Base-by-base conservation (phyloP, 768 basidiomycete species). In the Tephrocybe sp. region DNA sequence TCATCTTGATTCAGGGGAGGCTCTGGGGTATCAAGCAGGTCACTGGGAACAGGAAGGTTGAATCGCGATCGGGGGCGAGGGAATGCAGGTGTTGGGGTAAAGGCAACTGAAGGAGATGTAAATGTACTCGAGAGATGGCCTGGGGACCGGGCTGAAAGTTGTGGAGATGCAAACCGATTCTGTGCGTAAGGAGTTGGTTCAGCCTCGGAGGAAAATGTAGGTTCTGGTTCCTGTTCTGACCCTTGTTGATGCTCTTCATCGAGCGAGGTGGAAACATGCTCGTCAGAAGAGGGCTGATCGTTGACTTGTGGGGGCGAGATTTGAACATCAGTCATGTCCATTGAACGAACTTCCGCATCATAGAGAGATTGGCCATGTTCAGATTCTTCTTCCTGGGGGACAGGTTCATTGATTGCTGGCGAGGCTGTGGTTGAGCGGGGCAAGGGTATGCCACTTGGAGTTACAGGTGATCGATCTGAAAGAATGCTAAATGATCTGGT, bases 131-230 rank as follows among this genome's bases (percentile, higher is more conserved):
- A 71, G 20, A 71, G 65, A 5, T 63, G 65, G 14, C 46, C 67
- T 57, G 20, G 71, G 68, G 42, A 76, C 69, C 57, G 67, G 63
- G 62, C 61, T 61, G 56, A 57, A 64, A 42, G 52, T 65, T 56
- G 52, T 60, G 60, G 44, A 53, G 64, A 54, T 62, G 56, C 47
- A 49, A 60, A 57, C 31, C 53, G 63, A 53, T 64, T 58, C 45
- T 55, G 63, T 22, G 60, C 59, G 57, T 71, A 69, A n/a, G 67
- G 70, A 34, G 71, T 70, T 43, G 64, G 62, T 3, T 71, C 79
- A 12, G 78, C 83, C 31, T 86, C 84, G 9, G 87, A 87, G 0
- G 87, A 87, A 60, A 89, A 89, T 0, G 87, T 89, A 4, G 85
- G 84, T 44, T 87, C 84, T 32, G 62, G 67, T 51, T 64, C 58